Base-by-base conservation (phyloP, 2,329 filamentous ascomycete genomes). In the Orbilia oligospora region DNA sequence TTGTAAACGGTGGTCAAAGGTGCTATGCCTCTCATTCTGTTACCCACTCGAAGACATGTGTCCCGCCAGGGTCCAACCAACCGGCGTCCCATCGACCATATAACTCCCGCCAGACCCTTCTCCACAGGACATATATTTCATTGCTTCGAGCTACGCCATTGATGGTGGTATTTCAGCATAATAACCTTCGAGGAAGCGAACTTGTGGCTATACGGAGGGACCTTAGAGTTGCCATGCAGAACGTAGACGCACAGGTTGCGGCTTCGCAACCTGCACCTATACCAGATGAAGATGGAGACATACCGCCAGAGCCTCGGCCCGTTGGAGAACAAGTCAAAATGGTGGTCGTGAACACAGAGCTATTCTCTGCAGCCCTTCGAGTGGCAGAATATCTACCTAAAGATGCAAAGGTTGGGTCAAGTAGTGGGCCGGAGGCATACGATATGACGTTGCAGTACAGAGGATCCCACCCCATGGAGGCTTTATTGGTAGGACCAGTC, bases 101-200 rank as follows among this genome's bases (percentile, higher is more conserved):
- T 56, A 92, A 97, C 83, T 91, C 91, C 83, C 92, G 95, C 84
- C 97, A 98, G 86, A 91, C 94, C 16, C 96, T 99, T 85, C 88
- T 98, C 20, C 89, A 92, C 81, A 90, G 94, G 73, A 90, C 92
- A 82, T 97, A 97, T 86, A 93, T 94, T 65, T 96, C 94, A 56
- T 87, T 97, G 79, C 89, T 97, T 75, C 93, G 93, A 76, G 93
- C 93, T 22, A 91, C 93, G 10, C 94, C 94, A 48, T 85, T 97
- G 79, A 91, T 97, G 81, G 88, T 97, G 76, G 88, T 97, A 82
- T 97, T 97, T 87, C 91, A 93, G 83, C 91, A 93, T 86, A 92
- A 91, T 86, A 93, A 92, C 82, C 86, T 93, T 75, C 90, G 89
- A 83, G 91, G 93, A 2, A 87, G 89, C 53, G 92, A 95, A 87